Evolutionary conservation across 805 yeast genomes (phyloP), one percentile per base, ranked within the genome.

Genomic region (Candida qinlingensis): DNA sequence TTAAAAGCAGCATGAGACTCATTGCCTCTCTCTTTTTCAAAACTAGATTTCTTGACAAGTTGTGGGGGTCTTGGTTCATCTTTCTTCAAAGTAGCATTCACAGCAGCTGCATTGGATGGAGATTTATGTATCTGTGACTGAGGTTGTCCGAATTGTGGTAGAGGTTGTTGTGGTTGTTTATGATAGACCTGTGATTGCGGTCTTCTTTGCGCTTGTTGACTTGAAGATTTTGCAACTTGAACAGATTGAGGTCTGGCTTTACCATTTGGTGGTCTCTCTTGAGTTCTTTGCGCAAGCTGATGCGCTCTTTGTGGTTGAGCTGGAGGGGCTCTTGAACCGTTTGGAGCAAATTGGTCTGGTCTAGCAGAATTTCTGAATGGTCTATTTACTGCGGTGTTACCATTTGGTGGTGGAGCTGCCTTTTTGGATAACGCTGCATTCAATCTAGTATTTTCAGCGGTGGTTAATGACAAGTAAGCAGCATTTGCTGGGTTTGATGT

Each of bases 401-500:
- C 34, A 31, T 31, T 31, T 31, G 34, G 34, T 8, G 34, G 11
- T 31, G 34, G 34, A 8, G 34, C 2, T 8, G 34, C 34, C 11
- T 11, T 11, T 31, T 8, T 31, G 8, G 34, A 31, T 31, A 31
- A 37, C 6, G 37, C n/a, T 51, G 92, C 85, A 65, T 86, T 86
- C 48, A 84, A 61, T 50, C 90, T 73, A 0, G 94, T 86, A 62
- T 86, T 86, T 59, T 85, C 90, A 1, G 91, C 91, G 0, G 94
- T 86, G 1, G 91, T 75, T 46, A 83, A 65, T 0, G 87, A 81
- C 40, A 84, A 60, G 56, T 84, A 84, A 0, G 87, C 89, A 50
- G 75, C 76, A 29, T 77, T 77, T 0, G 87, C 87, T 2, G 85
- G 66, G 51, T 44, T 63, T 42, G 37, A 48, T 37, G 34, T 52